phyloP scores from a whole-genome alignment of 163 green algal genomes.

The Chlamydomonas reinhardtii region DNA sequence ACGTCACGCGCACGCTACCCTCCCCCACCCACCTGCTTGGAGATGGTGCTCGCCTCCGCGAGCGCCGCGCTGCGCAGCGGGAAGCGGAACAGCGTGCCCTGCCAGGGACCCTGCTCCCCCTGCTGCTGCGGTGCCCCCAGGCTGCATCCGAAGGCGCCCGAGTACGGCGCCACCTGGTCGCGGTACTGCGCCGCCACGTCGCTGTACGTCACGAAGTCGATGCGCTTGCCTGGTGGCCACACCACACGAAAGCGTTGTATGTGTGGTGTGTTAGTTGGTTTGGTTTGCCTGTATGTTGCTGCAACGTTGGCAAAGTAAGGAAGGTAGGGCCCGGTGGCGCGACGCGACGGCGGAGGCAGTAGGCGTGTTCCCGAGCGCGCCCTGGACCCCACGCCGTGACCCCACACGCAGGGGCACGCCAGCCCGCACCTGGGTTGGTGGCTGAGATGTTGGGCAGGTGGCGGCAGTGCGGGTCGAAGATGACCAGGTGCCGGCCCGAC shows the following conservation, averaged over 20 bases:
- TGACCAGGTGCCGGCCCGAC: conserved; percentile 69
- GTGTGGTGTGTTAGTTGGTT: no score
- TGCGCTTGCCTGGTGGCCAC: conserved; percentile 68
- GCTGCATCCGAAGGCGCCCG: conserved; percentile 46
- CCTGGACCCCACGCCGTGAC: no score
- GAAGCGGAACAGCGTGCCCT: conserved; percentile 85
- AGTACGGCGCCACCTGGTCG: conserved; percentile 78
- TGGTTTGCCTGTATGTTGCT: no score
- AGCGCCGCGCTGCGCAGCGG: conserved; percentile 74
- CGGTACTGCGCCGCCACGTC: conserved; percentile 41
- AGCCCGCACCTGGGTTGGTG: conserved; percentile 80
- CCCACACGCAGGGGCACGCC: no score
- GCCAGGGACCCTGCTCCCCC: conserved; percentile 48
- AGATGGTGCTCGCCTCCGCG: conserved; percentile 74
- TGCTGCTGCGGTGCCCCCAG: background rate
- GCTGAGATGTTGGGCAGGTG: conserved; percentile 66
- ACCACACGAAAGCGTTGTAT: no score
- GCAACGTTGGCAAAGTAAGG: no score
- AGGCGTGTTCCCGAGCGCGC: no score
- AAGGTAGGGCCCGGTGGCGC: no score
- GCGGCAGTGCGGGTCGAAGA: conserved; percentile 84
- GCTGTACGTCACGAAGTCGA: conserved; percentile 66
- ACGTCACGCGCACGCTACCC: background rate
- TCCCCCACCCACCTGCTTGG: conserved; percentile 66
- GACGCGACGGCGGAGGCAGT: no score